These are phyloP conservation scores for Aquilaria yunnanensis DNA, from an alignment of 345 rosid species.

Conservation along the genomic window DNA sequence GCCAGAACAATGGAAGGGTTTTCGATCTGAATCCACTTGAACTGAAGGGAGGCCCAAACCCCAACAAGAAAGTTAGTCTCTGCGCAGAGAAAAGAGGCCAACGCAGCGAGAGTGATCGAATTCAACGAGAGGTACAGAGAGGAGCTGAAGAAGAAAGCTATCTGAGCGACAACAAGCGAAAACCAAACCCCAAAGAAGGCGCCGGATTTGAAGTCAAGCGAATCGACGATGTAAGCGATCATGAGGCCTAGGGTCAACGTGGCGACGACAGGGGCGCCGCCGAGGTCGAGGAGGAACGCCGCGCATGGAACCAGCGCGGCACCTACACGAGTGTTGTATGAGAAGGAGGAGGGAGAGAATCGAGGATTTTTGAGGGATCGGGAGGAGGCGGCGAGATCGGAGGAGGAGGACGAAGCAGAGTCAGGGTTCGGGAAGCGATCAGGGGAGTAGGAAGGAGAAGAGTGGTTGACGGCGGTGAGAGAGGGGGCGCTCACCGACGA, in stretches of 20 bases:
- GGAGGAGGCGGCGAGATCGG: constrained; percentile 24
- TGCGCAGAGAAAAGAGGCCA: constrained; percentile 73
- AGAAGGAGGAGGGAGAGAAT: constrained; percentile 73
- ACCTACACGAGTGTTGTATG: constrained; percentile 72
- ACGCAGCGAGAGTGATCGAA: constrained; percentile 54
- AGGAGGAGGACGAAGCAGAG: constrained; percentile 18
- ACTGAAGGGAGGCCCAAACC: constrained; percentile 92
- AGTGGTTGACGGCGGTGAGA: constrained; percentile 29
- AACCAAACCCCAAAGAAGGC: constrained; percentile 88
- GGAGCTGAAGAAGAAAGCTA: constrained; percentile 88
- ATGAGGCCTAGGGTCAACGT: constrained; percentile 79
- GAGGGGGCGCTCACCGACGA: constrained; percentile 39
- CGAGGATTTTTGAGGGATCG: constrained; percentile 51
- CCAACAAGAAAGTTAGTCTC: constrained; percentile 77
- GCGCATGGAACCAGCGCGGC: constrained; percentile 78
- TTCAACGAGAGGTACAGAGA: constrained; percentile 53
- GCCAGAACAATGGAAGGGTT: constrained; percentile 84
- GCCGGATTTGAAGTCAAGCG: constrained; percentile 71
- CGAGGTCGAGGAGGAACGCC: constrained; percentile 92
- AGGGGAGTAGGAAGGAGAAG: constrained; percentile 30
- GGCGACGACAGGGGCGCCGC: constrained; percentile 78
- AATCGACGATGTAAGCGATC: constrained; percentile 90
- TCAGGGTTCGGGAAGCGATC: constrained; percentile 25
- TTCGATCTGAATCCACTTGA: constrained; percentile 94
- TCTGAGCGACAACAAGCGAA: constrained; percentile 78